Evolutionary conservation across 1,139 yeast species (phyloP), one percentile per base, ranked within the genome.

Genomic region (Yamadazyma oceani): DNA sequence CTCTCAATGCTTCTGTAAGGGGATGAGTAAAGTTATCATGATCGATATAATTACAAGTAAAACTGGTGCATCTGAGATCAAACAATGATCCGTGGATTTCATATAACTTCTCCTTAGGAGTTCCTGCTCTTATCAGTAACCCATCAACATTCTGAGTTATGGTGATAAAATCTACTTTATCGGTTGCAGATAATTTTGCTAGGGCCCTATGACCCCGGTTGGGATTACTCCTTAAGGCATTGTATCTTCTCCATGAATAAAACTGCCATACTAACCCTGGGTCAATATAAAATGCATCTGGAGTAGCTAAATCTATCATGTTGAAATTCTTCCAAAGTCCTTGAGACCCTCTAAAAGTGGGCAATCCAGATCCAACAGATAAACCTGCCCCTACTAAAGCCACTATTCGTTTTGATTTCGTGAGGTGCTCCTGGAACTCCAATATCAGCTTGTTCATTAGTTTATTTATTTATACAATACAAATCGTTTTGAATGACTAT

Each of bases 261-360:
- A 85, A 88, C 53, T 85, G 92, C 96, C 96, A 88, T 3, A 88
- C 96, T 17, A 87, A 66, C 0, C 87, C 86, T 0, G 96, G 96
- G 54, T 87, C 90, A 14, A 72, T 69, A 42, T 80, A 78, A 55
- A 88, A 88, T 4, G 96, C 95, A 55, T 88, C 96, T 1, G 95
- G 95, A 0, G 96, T 88, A 5, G 95, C 95, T 37, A 88, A 66
- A 51, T 88, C 96, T 32, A 86, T 82, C 54, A 89, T 80, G 38
- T 84, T 85, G 60, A 79, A 84, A 48, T 81, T 80, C 48, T 78
- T 73, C 96, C 96, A 88, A 19, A 82, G 61, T 0, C 92, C 94
- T 36, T 82, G 82, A 1, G 81, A 62, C 3, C 89, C 88, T 35
- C 89, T 64, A 52, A 80, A 84, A 0, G 92, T 82, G 3, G 87